Conservation (phyloP, 108 stramenopile species). For the Epithemia pelagica region DNA sequence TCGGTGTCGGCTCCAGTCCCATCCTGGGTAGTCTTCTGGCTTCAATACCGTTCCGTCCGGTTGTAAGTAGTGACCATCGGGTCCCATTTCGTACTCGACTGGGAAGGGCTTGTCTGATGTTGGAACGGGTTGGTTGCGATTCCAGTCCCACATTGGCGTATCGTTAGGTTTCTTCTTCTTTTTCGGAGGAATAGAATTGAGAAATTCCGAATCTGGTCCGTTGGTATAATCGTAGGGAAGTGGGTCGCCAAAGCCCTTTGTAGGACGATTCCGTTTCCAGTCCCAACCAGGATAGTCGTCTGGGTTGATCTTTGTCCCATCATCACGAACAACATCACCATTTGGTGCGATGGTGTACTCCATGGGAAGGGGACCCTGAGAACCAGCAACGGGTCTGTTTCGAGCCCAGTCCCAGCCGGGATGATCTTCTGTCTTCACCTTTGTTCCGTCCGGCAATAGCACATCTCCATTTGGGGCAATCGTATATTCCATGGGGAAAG, state of each 20-base stretch:
- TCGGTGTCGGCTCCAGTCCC: conserved; percentile 12
- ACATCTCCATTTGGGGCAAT: background rate
- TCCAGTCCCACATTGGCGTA: conserved; percentile 10
- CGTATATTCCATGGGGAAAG: background rate
- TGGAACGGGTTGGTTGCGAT: background rate
- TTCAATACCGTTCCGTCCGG: background rate
- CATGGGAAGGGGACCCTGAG: conserved; percentile 1
- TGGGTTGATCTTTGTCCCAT: background rate
- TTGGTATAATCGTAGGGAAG: background rate
- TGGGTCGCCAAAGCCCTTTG: background rate
- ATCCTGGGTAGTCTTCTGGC: conserved; percentile 3
- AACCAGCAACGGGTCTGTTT: conserved; percentile 3
- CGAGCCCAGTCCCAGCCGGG: conserved; percentile 19
- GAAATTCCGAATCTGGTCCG: background rate
- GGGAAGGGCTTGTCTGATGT: conserved; percentile 5
- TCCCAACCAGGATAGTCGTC: conserved; percentile 13
- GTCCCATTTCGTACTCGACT: background rate
- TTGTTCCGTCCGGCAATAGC: conserved; percentile 3
- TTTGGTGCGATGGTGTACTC: background rate
- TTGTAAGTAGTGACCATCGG: background rate
- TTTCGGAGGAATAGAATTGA: background rate
- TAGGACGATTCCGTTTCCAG: conserved; percentile 10
- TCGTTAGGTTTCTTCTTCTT: background rate
- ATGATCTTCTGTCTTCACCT: background rate
- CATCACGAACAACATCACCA: background rate